These are phyloP conservation scores for Fusarium piperis DNA, from an alignment of 2,329 filamentous ascomycete species.

Conservation along the genomic window DNA sequence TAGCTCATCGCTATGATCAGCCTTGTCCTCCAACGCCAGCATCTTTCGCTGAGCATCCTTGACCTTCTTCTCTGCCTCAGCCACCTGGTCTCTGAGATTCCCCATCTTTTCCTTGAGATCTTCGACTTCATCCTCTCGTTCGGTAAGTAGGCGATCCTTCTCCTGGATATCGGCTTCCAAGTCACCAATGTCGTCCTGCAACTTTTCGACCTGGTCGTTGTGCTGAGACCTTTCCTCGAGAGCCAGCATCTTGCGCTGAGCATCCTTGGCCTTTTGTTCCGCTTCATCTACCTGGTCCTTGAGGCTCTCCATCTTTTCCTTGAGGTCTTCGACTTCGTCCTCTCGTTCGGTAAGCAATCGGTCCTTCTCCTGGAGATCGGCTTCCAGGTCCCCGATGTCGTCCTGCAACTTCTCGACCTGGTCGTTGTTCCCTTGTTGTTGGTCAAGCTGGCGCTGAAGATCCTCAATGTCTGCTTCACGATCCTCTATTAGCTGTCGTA, in stretches of 20 bases:
- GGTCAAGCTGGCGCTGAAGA: conserved; percentile 67
- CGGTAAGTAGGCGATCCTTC: conserved; percentile 77
- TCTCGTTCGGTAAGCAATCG: conserved; percentile 77
- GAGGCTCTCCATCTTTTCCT: conserved; percentile 67
- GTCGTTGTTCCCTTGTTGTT: conserved; percentile 64
- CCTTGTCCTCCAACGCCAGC: background rate
- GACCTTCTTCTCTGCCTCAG: conserved; percentile 63
- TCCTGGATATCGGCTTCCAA: conserved; percentile 70
- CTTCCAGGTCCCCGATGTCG: conserved; percentile 79
- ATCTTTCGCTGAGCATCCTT: conserved; percentile 51
- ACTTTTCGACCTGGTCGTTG: conserved; percentile 52
- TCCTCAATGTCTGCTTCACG: conserved; percentile 70
- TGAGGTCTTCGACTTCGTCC: conserved; percentile 76
- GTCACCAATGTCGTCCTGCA: conserved; percentile 59
- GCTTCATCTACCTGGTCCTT: conserved; percentile 62
- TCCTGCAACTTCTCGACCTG: conserved; percentile 75
- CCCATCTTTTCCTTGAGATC: conserved; percentile 50
- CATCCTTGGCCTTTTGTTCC: conserved; percentile 67
- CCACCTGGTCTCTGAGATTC: conserved; percentile 64
- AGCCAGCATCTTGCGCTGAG: conserved; percentile 60
- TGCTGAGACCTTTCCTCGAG: conserved; percentile 66
- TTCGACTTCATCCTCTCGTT: conserved; percentile 53
- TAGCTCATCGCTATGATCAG: background rate
- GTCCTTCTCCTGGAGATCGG: conserved; percentile 79
- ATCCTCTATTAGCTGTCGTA: conserved; percentile 66